phyloP scores from a whole-genome alignment of 106 monocot genomes.

The Dendrobium chrysotoxum region DNA sequence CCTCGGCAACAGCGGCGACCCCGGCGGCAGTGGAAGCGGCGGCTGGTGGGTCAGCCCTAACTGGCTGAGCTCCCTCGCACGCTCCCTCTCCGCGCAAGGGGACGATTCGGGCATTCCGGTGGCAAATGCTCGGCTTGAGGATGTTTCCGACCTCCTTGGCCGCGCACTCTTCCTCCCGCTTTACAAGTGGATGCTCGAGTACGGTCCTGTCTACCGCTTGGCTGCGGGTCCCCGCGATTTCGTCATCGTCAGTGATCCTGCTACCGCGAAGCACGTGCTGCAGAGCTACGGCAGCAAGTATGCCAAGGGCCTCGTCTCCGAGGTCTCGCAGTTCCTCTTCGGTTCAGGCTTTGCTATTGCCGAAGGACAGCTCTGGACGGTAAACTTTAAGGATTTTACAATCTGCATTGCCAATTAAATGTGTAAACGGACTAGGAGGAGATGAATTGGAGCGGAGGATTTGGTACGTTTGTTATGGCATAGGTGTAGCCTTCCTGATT shows the following conservation, averaged over 20 bases:
- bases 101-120: conserved; percentile 80
- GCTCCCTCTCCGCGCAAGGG: background rate
- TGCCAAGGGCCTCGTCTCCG: conserved; percentile 85
- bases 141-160: conserved; percentile 88
- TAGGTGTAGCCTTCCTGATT: no score
- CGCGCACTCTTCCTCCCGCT: conserved; percentile 98
- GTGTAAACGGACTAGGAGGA: no score
- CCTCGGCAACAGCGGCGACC: background rate
- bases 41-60: conserved; percentile 89
- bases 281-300: conserved; percentile 72
- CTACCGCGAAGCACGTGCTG: conserved; percentile 81
- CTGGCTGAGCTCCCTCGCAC: conserved; percentile 63
- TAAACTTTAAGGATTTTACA: conserved; percentile 7
- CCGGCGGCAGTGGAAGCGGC: conserved; percentile 7
- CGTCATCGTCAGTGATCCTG: conserved; percentile 87
- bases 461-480: no score
- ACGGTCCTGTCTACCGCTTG: conserved; percentile 84
- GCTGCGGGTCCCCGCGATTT: conserved; percentile 86
- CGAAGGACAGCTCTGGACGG: conserved; percentile 88
- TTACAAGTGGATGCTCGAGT: conserved; percentile 89
- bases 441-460: no score
- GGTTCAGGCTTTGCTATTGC: conserved; percentile 89
- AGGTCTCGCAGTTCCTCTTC: conserved; percentile 93
- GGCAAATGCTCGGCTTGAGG: conserved; percentile 77
- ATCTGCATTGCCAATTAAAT: background rate